Evolutionary conservation across 2,329 filamentous ascomycete species (phyloP).

Genomic region (Monosporascus sp.): DNA sequence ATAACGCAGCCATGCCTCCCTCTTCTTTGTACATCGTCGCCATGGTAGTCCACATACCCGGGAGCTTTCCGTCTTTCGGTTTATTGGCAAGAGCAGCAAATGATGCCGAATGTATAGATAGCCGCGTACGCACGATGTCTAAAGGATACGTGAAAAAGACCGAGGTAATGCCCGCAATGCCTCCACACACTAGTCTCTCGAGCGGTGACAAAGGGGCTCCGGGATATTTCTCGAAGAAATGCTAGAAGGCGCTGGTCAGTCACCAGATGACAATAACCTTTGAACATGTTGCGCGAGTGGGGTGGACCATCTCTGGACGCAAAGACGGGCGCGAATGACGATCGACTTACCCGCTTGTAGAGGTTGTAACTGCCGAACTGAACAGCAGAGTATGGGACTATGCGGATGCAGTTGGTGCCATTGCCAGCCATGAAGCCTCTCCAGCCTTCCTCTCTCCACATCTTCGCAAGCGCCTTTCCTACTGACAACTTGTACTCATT

Average conservation of each 20-base stretch:
- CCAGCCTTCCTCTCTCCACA: conserved; percentile 97
- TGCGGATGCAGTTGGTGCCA: conserved; percentile 96
- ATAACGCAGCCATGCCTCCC: conserved; percentile 79
- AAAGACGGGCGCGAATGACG: background rate
- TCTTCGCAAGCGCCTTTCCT: conserved; percentile 81
- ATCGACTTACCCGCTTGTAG: conserved; percentile 73
- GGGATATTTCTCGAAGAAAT: conserved; percentile 72
- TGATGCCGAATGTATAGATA: conserved; percentile 97
- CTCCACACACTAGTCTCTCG: conserved; percentile 80
- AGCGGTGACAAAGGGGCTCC: conserved; percentile 69
- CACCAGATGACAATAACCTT: background rate
- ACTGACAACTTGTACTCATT: conserved; percentile 93
- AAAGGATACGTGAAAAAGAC: conserved; percentile 93
- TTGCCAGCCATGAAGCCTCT: conserved; percentile 96
- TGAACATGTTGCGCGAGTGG: background rate
- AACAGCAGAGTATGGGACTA: conserved; percentile 95
- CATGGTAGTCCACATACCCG: conserved; percentile 90
- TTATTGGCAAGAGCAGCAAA: conserved; percentile 69
- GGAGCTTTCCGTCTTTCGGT: conserved; percentile 56
- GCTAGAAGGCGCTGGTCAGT: conserved; percentile 27
- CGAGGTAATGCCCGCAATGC: conserved; percentile 88
- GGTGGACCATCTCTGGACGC: background rate
- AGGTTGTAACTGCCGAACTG: conserved; percentile 98
- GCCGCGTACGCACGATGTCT: conserved; percentile 90
- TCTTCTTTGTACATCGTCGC: conserved; percentile 82